Evolutionary conservation across 2,329 filamentous ascomycete genomes (phyloP).

Genomic region (Colletotrichum sidae): DNA sequence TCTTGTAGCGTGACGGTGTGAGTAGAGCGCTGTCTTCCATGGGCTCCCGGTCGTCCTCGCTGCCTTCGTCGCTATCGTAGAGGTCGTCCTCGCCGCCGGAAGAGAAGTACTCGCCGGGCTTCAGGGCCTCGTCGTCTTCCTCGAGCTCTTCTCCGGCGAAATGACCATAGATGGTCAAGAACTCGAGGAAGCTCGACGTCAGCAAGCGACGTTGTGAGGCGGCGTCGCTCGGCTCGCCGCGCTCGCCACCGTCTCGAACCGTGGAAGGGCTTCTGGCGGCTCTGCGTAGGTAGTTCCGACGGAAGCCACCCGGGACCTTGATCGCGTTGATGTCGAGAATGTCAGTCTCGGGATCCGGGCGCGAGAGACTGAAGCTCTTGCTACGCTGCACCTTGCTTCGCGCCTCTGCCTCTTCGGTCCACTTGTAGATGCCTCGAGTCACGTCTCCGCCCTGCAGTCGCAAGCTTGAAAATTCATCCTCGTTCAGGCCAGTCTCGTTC

Average conservation of each 20-base stretch:
- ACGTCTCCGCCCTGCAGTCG: conserved; percentile 94
- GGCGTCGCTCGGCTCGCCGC: conserved; percentile 48
- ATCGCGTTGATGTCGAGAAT: conserved; percentile 89
- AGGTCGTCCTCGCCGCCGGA: conserved; percentile 76
- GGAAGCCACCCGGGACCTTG: conserved; percentile 92
- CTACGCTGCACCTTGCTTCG: conserved; percentile 79
- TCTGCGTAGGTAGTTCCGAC: conserved; percentile 87
- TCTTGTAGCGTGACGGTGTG: conserved; percentile 77
- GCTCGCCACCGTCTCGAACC: conserved; percentile 53
- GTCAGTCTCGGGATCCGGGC: conserved; percentile 83
- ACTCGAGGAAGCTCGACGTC: conserved; percentile 95
- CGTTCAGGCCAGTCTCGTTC: conserved; percentile 57
- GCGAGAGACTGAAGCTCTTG: conserved; percentile 85
- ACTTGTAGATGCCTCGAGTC: conserved; percentile 94
- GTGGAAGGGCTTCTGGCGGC: conserved; percentile 72
- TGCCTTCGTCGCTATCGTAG: conserved; percentile 55
- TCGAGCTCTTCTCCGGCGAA: conserved; percentile 97
- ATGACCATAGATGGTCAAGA: conserved; percentile 93
- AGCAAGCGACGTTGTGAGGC: conserved; percentile 72
- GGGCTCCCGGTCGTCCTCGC: conserved; percentile 79
- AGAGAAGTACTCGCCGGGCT: conserved; percentile 90
- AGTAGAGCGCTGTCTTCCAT: conserved; percentile 90
- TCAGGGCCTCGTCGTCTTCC: conserved; percentile 92
- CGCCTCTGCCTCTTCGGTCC: conserved; percentile 89
- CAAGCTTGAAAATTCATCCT: conserved; percentile 93